These are phyloP conservation scores for Calonectria hongkongensis DNA, from an alignment of 2,329 filamentous ascomycete genomes.

Conservation along the genomic window DNA sequence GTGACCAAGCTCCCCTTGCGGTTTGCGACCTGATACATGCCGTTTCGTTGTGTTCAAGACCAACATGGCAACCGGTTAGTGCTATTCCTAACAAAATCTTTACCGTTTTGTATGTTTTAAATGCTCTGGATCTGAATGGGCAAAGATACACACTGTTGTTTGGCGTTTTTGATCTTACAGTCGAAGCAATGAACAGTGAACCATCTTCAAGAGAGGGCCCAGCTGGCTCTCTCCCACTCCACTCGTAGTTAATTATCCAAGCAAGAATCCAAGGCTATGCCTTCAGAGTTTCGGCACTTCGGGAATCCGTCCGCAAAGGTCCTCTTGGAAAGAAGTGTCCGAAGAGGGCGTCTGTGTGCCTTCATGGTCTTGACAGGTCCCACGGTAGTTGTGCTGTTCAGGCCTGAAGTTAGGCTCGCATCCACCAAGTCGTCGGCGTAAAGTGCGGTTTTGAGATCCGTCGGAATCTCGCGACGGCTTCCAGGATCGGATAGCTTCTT, in stretches of 20 bases:
- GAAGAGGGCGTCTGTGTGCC: slow-evolving; percentile 10
- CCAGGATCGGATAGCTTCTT: slow-evolving; percentile 22
- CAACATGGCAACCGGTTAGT: neutral
- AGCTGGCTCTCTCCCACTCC: no score
- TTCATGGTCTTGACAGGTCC: neutral
- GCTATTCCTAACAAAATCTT: neutral
- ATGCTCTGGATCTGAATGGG: neutral
- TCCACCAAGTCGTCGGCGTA: neutral
- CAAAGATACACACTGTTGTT: neutral
- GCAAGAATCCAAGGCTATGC: neutral
- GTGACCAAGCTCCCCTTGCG: neutral
- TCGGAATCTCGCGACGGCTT: slow-evolving; percentile 33
- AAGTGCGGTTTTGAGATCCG: slow-evolving; percentile 25
- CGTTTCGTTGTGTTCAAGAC: neutral
- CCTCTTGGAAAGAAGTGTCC: slow-evolving; percentile 24
- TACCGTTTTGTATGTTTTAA: neutral
- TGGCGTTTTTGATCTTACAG: neutral
- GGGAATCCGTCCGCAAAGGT: slow-evolving; percentile 36
- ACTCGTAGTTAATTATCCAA: neutral
- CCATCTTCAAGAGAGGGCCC: neutral
- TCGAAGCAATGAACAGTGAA: neutral
- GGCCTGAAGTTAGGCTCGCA: neutral
- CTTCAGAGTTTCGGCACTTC: slow-evolving; percentile 29
- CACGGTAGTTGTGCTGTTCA: neutral
- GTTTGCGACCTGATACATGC: neutral